Evolutionary conservation across 2,329 filamentous ascomycete species (phyloP).

Genomic region (Blastomyces parvus): DNA sequence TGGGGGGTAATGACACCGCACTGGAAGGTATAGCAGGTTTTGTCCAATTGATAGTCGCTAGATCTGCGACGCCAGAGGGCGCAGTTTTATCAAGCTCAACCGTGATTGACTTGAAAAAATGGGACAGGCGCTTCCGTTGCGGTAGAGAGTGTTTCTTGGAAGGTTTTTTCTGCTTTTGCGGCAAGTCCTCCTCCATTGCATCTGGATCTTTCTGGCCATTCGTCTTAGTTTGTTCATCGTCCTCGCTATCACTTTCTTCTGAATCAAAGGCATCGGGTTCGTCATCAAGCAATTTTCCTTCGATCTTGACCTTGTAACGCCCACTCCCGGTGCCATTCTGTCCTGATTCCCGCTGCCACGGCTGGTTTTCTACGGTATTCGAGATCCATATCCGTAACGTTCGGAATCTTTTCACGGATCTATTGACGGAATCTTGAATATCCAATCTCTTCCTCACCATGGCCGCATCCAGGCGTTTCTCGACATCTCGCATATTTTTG

Average conservation of each 20-base stretch:
- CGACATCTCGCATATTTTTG: conserved; percentile 71
- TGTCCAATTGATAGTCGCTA: conserved; percentile 65
- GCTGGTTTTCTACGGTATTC: conserved; percentile 89
- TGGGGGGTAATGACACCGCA: conserved; percentile 47
- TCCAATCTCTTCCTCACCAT: conserved; percentile 93
- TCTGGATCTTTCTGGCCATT: conserved; percentile 39
- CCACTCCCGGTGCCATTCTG: conserved; percentile 49
- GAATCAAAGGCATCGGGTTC: conserved; percentile 43
- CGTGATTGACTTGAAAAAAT: conserved; percentile 45
- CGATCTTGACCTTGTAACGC: conserved; percentile 77
- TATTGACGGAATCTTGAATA: conserved; percentile 69
- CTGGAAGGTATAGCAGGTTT: conserved; percentile 55
- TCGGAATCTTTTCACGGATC: conserved; percentile 66
- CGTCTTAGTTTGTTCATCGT: conserved; percentile 33
- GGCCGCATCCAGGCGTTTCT: conserved; percentile 79
- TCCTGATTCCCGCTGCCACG: conserved; percentile 62
- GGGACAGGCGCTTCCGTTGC: conserved; percentile 36
- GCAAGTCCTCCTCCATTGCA: conserved; percentile 53
- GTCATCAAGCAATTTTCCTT: conserved; percentile 72
- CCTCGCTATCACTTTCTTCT: conserved; percentile 44
- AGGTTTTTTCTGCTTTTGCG: conserved; percentile 24
- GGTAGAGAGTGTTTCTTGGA: conserved; percentile 20
- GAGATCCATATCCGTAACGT: conserved; percentile 89
- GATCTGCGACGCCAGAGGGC: conserved; percentile 34
- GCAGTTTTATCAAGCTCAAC: conserved; percentile 43